Percentiles rank a stretch among this genome's conserved stretches.
phyloP scores from a whole-genome alignment of 805 yeast genomes.

The Debaryomyces castellii region DNA sequence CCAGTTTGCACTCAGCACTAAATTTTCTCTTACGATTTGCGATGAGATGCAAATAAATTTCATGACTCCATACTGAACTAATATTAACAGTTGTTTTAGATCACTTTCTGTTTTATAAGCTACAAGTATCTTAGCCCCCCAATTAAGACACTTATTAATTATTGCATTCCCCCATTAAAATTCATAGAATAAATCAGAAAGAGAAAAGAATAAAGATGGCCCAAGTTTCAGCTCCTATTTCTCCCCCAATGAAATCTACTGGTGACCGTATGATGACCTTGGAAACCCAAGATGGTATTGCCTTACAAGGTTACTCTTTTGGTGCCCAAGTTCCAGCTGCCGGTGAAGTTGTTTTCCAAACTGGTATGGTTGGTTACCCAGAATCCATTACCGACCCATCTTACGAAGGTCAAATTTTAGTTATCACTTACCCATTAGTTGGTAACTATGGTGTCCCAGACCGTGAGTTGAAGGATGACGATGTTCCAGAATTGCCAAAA shows the following conservation, averaged over 20 bases:
- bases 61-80: conserved; percentile 1
- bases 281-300: conserved; percentile 83
- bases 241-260: conserved; percentile 84
- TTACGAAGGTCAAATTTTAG: conserved; percentile 95
- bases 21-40: background rate
- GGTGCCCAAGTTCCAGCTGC: conserved; percentile 89
- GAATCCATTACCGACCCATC: conserved; percentile 98
- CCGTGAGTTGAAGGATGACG: conserved; percentile 61
- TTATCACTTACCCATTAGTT: conserved; percentile 92
- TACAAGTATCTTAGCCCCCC: conserved; percentile 9
- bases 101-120: conserved; percentile 4
- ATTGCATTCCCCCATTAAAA: conserved; percentile 6
- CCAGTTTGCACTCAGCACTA: background rate
- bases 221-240: conserved; percentile 71
- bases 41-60: conserved; percentile 1
- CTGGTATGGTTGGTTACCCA: conserved; percentile 99
- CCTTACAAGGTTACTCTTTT: conserved; percentile 92
- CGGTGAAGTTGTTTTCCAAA: conserved; percentile 98
- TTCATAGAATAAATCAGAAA: conserved; percentile 2
- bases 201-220: conserved; percentile 7
- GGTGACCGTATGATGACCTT: conserved; percentile 83
- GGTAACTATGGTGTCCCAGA: conserved; percentile 99
- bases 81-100: conserved; percentile 1
- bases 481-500: conserved; percentile 74
- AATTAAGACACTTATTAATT: conserved; percentile 1